Base-by-base conservation (phyloP, 2,329 filamentous ascomycete species). In the Biscogniauxia marginata region DNA sequence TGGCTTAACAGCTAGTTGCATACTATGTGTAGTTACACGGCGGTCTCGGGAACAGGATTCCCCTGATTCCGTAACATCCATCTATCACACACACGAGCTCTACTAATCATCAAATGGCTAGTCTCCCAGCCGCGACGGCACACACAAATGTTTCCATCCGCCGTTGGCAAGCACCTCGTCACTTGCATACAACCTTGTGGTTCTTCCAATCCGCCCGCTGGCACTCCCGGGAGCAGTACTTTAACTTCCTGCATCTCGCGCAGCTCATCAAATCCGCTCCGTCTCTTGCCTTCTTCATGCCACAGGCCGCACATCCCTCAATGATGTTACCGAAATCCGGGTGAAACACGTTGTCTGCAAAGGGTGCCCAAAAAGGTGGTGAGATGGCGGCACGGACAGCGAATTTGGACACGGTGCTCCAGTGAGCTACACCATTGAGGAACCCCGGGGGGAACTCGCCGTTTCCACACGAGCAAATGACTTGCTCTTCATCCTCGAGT, bases 361-460 rank as follows among this genome's bases (percentile, higher is more conserved):
- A 60, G 16, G 56, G 72, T n/a, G 74, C 71, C 23, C 79, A 71
- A 63, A 77, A 87, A 0, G 73, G 67, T 0, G 82, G 82, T 54
- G 83, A 85, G 62, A 87, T 82, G 8, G 81, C 81, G 4, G 84
- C 74, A 5, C 85, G 77, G 23, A 85, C 82, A 22, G 79, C 75
- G 49, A 76, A 70, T 49, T 71, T 66, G 1, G 71, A 71, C 8
- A 74, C 71, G 13, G 63, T 68, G 1, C 78, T 70, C 73, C 79
- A 79, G 21, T 73, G 69, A 0, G 77, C 75, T 6, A 79, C 46
- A 3, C 44, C 21, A 5, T 63, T 52, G 30, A 75, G 57, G 52
- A 73, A 83, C 43, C 64, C 49, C 0, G 70, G 58, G 0, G 76
- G 77, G 13, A 82, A 62, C 23, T 67, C 59, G 0, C 79, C 79